Percentiles rank a stretch among this genome's conserved stretches.
phyloP scores from a whole-genome alignment of 176 grass and related monocot species.

The Triticum urartu region DNA sequence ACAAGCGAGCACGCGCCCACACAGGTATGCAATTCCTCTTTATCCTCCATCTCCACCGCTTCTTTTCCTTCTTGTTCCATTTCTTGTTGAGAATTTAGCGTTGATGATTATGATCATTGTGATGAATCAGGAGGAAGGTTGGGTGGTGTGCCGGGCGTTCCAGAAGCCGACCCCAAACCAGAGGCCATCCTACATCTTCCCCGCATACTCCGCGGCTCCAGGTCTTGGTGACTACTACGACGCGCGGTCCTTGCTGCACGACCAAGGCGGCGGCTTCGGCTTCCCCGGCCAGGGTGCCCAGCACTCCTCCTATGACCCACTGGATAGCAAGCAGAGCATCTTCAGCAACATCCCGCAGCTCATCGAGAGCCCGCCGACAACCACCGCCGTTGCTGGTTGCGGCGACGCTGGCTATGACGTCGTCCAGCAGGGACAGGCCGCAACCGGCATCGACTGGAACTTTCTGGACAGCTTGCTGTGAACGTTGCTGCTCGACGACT shows the following conservation, averaged over 20 bases:
- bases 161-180: conserved; percentile 52
- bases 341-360: conserved; percentile 34
- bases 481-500: conserved; percentile 1
- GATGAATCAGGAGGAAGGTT: conserved; percentile 74
- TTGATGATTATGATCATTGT: neutral
- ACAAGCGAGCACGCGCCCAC: neutral
- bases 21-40: neutral
- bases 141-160: conserved; percentile 42
- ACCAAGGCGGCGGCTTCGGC: neutral
- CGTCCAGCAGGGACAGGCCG: neutral
- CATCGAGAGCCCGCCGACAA: conserved; percentile 2
- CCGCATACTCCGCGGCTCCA: neutral
- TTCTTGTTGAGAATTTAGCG: too few relatives aligned
- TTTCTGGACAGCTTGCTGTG: conserved; percentile 61
- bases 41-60: too few relatives aligned
- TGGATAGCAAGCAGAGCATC: conserved; percentile 41
- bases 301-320: neutral
- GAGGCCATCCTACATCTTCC: conserved; percentile 29
- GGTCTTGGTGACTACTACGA: conserved; percentile 9
- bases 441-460: conserved; percentile 52
- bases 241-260: neutral
- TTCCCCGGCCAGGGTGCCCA: neutral
- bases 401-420: neutral
- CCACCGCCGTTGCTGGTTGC: neutral
- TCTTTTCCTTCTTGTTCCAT: too few relatives aligned